Evolutionary conservation across 176 grass and related monocot genomes (phyloP), one percentile per base, ranked within the genome.

Genomic region (Avena atlantica): DNA sequence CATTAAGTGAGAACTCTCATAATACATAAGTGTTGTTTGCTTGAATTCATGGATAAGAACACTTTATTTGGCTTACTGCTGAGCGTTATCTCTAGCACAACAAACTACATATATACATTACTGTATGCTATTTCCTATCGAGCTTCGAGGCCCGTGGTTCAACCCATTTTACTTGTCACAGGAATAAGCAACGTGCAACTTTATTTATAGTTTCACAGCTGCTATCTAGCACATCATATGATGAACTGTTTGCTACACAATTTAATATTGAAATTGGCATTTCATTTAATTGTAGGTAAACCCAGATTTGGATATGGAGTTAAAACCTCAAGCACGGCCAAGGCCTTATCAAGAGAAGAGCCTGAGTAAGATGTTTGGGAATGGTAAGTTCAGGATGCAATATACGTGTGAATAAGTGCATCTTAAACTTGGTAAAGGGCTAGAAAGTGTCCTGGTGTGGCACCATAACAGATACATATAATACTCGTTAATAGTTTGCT

Each of bases 311-410:
- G 88, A 92, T 8, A 92, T 94, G 95, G 92, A 97, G 79, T 83
- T 97, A 75, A 92, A 91, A 61, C 92, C 96, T 12, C 96, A 98
- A 79, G 96, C 93, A 76, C 89, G 88, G 42, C 93, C 92, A 87
- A 96, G 96, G 84, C 93, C 96, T 68, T 98, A 98, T 87, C 96
- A 98, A 90, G 93, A 98, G 77, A 98, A 96, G 90, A 98, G 96
- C 76, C 96, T 98, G 36, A 98, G 96, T 86, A 98, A 96, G 83
- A 98, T 98, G 96, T 98, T 98, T 94, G 92, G 96, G 74, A 98
- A 98, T 65, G 96, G 96, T 98, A 70, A 86, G 90, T 81, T 59
- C 40, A 25, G 79, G 48, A 62, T 78, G 58, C 19, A 47, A 53
- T 53, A 53, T 29, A 29, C 23, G 2, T 49, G 62, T 49, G 44